phyloP scores from a whole-genome alignment of 306 rosid genomes.

The Prunus mume region DNA sequence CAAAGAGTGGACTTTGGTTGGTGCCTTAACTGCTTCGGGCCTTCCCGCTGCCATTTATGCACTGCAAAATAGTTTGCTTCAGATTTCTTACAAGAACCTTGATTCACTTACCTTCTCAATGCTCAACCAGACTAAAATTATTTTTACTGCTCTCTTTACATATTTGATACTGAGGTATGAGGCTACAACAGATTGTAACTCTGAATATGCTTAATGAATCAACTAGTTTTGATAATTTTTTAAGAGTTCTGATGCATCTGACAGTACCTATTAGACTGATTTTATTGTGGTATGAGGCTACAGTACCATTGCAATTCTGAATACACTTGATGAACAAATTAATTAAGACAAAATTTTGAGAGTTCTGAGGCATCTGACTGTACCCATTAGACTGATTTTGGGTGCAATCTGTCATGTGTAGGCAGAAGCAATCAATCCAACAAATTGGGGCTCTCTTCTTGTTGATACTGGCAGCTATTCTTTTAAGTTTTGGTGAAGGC shows the following conservation, averaged over 20 bases:
- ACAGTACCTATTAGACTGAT: background rate
- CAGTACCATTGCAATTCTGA: background rate
- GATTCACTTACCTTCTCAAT: slow-evolving; percentile 97
- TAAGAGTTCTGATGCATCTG: background rate
- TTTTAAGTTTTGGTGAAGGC: slow-evolving; percentile 90
- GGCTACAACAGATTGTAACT: background rate
- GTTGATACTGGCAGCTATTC: slow-evolving; percentile 86
- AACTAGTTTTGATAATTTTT: background rate
- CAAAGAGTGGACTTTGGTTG: slow-evolving; percentile 78
- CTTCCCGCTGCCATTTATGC: slow-evolving; percentile 96
- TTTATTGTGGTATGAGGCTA: background rate
- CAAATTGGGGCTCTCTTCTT: slow-evolving; percentile 90
- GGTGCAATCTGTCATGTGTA: slow-evolving; percentile 22
- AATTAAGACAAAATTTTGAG: background rate
- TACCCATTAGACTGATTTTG: background rate
- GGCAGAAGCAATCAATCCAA: slow-evolving; percentile 91
- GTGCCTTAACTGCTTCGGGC: slow-evolving; percentile 92
- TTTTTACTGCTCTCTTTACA: slow-evolving; percentile 88
- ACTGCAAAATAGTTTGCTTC: slow-evolving; percentile 92
- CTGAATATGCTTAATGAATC: background rate
- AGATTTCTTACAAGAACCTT: slow-evolving; percentile 89
- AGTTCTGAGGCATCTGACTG: background rate
- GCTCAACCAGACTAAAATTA: slow-evolving; percentile 88
- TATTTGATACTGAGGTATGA: slow-evolving; percentile 71
- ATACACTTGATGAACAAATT: background rate